Evolutionary conservation across 1,284 basidiomycete genomes (phyloP).

Genomic region (Leccinum fallax): DNA sequence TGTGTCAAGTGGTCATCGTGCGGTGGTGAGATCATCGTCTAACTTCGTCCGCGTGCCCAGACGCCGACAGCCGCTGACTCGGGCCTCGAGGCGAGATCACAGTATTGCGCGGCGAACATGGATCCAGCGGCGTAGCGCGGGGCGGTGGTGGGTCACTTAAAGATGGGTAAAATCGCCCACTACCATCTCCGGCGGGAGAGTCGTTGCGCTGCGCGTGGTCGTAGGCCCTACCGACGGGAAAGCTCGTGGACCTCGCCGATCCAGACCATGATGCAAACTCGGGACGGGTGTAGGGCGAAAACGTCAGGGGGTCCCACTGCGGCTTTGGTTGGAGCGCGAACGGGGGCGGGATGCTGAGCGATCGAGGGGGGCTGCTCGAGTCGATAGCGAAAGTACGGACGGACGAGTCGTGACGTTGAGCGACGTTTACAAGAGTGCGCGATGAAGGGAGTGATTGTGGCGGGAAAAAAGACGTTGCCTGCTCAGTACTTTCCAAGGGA

Average conservation of each 20-base stretch:
- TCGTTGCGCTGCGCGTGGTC: conserved; percentile 16
- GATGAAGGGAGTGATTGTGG: conserved; percentile 24
- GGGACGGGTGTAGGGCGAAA: conserved; percentile 40
- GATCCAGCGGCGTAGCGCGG: conserved; percentile 9
- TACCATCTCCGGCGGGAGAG: conserved; percentile 9
- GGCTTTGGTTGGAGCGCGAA: conserved; percentile 67
- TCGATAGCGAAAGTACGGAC: conserved; percentile 5
- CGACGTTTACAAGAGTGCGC: conserved; percentile 25
- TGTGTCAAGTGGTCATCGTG: background rate
- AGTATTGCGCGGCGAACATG: conserved; percentile 15
- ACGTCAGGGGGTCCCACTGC: conserved; percentile 54
- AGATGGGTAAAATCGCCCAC: conserved; percentile 13
- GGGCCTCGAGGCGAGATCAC: conserved; percentile 19
- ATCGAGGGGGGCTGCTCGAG: conserved; percentile 6
- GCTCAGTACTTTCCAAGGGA: conserved; percentile 20
- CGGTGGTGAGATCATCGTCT: conserved; percentile 13
- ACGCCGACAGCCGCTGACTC: conserved; percentile 14
- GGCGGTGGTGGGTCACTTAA: conserved; percentile 14
- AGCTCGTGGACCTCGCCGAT: conserved; percentile 17
- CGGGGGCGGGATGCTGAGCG: conserved; percentile 52
- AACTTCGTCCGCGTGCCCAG: conserved; percentile 20
- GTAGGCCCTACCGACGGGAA: conserved; percentile 17
- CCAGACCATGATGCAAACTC: conserved; percentile 38
- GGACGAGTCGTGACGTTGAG: conserved; percentile 13
- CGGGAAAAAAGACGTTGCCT: conserved; percentile 21